A percentile compares a stretch with the other conserved stretches of the same genome.
Conservation (phyloP, 1,284 basidiomycete genomes). For the Malassezia yamatoensis region DNA sequence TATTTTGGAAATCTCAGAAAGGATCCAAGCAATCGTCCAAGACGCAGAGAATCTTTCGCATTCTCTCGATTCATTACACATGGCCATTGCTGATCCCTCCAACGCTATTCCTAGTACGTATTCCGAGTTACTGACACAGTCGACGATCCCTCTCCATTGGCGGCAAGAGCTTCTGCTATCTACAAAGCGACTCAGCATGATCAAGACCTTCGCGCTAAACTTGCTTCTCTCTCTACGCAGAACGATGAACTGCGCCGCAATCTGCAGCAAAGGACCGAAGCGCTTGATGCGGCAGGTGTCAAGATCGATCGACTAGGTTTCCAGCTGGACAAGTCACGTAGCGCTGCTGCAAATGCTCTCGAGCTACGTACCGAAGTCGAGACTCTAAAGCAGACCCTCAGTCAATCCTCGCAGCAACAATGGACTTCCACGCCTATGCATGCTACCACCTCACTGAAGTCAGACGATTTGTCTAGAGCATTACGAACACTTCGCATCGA, state of each 20-base stretch:
- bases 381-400: constrained; percentile 72
- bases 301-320: constrained; percentile 92
- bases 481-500: constrained; percentile 80
- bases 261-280: constrained; percentile 66
- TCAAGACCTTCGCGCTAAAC: constrained; percentile 78
- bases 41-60: constrained; percentile 22
- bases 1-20: constrained; percentile 8
- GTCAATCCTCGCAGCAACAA: constrained; percentile 47
- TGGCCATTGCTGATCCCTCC: constrained; percentile 30
- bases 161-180: constrained; percentile 73
- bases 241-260: constrained; percentile 73
- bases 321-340: constrained; percentile 76
- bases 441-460: constrained; percentile 51
- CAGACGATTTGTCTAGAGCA: constrained; percentile 78
- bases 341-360: constrained; percentile 79
- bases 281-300: constrained; percentile 73
- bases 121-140: constrained; percentile 8
- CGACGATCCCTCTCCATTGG: constrained; percentile 59
- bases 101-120: constrained; percentile 30
- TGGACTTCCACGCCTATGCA: constrained; percentile 8
- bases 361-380: constrained; percentile 74
- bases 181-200: constrained; percentile 73
- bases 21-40: constrained; percentile 23
- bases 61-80: constrained; percentile 28
- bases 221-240: constrained; percentile 74